These are phyloP conservation scores for Torulaspora microellipsoides DNA, from an alignment of 805 yeast species.

Conservation along the genomic window DNA sequence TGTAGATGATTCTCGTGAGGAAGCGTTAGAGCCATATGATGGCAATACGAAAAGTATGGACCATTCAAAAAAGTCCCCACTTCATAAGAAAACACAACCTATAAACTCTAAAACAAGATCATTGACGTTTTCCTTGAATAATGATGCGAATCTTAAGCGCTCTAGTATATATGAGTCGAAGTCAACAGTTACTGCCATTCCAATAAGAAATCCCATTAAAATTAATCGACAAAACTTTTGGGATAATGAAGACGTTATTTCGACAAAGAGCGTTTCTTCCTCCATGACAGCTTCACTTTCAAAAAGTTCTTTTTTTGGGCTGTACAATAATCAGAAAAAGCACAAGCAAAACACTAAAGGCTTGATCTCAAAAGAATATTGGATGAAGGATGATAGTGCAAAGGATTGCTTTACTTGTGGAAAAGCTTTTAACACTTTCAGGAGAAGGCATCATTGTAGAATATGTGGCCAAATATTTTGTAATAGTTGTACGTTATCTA, in stretches of 20 bases:
- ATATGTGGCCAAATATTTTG: constrained; percentile 96
- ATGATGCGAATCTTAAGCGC: constrained; percentile 27
- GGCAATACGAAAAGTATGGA: no score
- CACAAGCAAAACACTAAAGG: constrained; percentile 21
- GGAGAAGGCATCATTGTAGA: constrained; percentile 92
- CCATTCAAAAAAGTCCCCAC: background rate
- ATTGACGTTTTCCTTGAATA: constrained; percentile 22
- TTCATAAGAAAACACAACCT: constrained; percentile 1
- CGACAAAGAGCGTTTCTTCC: constrained; percentile 37
- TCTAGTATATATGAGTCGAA: constrained; percentile 34
- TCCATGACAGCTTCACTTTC: constrained; percentile 42
- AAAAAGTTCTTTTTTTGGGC: constrained; percentile 40
- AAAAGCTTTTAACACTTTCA: constrained; percentile 71
- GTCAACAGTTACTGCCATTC: constrained; percentile 34
- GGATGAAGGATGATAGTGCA: constrained; percentile 96
- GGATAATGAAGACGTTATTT: constrained; percentile 35
- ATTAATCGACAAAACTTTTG: constrained; percentile 19
- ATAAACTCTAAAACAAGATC: constrained; percentile 8
- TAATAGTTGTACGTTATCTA: constrained; percentile 67
- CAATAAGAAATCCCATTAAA: constrained; percentile 24
- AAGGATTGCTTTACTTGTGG: constrained; percentile 83
- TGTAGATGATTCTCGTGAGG: no score
- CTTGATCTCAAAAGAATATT: constrained; percentile 58
- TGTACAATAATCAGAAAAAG: constrained; percentile 32
- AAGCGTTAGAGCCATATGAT: no score